A percentile compares a stretch with the other conserved stretches of the same genome.
Conservation (phyloP, 306 rosid genomes). For the Luffa acutangula region DNA sequence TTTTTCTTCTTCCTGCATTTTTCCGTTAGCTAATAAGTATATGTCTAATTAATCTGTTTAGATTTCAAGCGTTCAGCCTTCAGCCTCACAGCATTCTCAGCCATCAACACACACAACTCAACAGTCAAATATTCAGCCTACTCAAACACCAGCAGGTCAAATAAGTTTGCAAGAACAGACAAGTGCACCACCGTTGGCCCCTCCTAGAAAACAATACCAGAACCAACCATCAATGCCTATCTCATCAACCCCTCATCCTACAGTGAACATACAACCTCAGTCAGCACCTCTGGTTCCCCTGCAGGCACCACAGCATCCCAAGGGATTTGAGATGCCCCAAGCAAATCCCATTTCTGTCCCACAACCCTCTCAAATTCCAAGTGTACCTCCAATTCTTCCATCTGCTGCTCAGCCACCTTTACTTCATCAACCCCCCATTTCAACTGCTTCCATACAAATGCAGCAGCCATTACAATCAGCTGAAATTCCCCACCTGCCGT, state of each 20-base stretch:
- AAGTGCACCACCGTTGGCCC: slow-evolving; percentile 44
- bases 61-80: slow-evolving; percentile 69
- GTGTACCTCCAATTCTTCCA: slow-evolving; percentile 41
- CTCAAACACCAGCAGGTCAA: slow-evolving; percentile 39
- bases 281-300: slow-evolving; percentile 44
- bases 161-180: slow-evolving; percentile 55
- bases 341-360: slow-evolving; percentile 36
- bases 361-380: slow-evolving; percentile 62
- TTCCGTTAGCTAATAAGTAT: background rate
- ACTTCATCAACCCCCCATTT: slow-evolving; percentile 57
- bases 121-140: slow-evolving; percentile 40
- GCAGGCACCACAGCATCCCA: slow-evolving; percentile 57
- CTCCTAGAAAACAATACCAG: slow-evolving; percentile 62
- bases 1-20: slow-evolving; percentile 1
- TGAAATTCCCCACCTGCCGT: slow-evolving; percentile 57
- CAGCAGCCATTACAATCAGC: slow-evolving; percentile 59
- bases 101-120: slow-evolving; percentile 42
- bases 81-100: slow-evolving; percentile 42
- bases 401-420: slow-evolving; percentile 57
- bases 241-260: slow-evolving; percentile 50
- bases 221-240: slow-evolving; percentile 43
- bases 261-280: slow-evolving; percentile 55
- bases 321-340: slow-evolving; percentile 57
- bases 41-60: slow-evolving; percentile 19
- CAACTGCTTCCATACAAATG: slow-evolving; percentile 42